Evolutionary conservation across 1,139 yeast species (phyloP).

Genomic region (Protomyces pachydermus): DNA sequence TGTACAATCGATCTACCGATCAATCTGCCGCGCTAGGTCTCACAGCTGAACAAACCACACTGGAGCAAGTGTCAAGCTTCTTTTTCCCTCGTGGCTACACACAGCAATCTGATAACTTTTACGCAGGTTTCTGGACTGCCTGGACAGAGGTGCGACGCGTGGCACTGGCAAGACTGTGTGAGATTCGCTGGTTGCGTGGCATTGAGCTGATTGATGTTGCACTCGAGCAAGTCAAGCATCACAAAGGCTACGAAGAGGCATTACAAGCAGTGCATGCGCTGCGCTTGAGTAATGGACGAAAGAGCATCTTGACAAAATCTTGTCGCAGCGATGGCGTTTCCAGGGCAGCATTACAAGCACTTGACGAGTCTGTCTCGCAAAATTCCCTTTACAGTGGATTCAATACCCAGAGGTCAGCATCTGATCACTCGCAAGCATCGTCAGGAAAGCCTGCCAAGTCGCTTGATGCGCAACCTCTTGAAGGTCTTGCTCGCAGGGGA

Average conservation of each 20-base stretch:
- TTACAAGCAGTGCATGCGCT: background rate
- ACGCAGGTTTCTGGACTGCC: slow-evolving; percentile 19
- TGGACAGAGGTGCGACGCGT: slow-evolving; percentile 14
- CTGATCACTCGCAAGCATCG: background rate
- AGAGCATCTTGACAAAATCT: background rate
- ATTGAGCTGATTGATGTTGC: slow-evolving; percentile 7
- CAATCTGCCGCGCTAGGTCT: background rate
- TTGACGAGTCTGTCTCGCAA: background rate
- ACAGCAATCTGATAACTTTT: slow-evolving; percentile 4
- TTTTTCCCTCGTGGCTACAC: slow-evolving; percentile 3
- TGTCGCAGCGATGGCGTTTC: background rate
- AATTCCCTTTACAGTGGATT: background rate
- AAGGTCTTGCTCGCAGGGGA: background rate
- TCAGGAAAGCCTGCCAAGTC: too few relatives aligned
- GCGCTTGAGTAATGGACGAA: background rate
- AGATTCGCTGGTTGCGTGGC: slow-evolving; percentile 10
- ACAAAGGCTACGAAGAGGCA: background rate
- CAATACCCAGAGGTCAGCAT: background rate
- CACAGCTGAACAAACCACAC: background rate
- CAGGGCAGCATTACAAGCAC: background rate
- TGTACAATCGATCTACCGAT: background rate
- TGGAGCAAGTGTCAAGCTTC: slow-evolving; percentile 6
- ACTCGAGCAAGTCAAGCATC: background rate
- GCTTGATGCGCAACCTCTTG: background rate
- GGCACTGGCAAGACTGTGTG: background rate